Evolutionary conservation across 495 filamentous ascomycete species (phyloP).

Genomic region (Xylaria bambusicola): DNA sequence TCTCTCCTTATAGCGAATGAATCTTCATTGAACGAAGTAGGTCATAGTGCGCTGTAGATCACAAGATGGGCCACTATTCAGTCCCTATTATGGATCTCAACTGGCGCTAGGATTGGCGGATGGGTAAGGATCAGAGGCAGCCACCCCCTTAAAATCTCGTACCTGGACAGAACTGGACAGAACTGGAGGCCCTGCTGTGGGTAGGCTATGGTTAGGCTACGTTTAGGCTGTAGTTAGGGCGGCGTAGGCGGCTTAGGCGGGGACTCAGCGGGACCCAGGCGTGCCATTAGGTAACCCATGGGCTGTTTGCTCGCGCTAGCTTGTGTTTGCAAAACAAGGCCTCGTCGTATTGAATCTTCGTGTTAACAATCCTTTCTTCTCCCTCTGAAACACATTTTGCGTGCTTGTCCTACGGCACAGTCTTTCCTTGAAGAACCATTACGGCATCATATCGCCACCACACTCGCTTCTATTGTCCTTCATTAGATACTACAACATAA

Average conservation of each 20-base stretch:
- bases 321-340: background rate
- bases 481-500: conserved; percentile 11
- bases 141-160: conserved; percentile 15
- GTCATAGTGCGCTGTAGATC: too few relatives aligned
- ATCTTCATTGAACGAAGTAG: too few relatives aligned
- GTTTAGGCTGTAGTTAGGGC: too few relatives aligned
- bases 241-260: too few relatives aligned
- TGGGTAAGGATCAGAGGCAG: conserved; percentile 8
- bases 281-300: too few relatives aligned
- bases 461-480: conserved; percentile 14
- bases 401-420: conserved; percentile 6
- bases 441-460: background rate
- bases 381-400: background rate
- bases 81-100: background rate
- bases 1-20: too few relatives aligned
- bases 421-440: conserved; percentile 15
- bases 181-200: too few relatives aligned
- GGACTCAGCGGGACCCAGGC: too few relatives aligned
- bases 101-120: background rate
- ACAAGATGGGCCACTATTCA: too few relatives aligned
- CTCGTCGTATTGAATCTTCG: background rate
- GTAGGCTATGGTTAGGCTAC: too few relatives aligned
- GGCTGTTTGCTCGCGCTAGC: too few relatives aligned
- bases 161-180: too few relatives aligned
- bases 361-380: background rate